A percentile compares a stretch with the other conserved stretches of the same genome.
phyloP scores from a whole-genome alignment of 2,329 filamentous ascomycete genomes.

The Didymella pinodella region DNA sequence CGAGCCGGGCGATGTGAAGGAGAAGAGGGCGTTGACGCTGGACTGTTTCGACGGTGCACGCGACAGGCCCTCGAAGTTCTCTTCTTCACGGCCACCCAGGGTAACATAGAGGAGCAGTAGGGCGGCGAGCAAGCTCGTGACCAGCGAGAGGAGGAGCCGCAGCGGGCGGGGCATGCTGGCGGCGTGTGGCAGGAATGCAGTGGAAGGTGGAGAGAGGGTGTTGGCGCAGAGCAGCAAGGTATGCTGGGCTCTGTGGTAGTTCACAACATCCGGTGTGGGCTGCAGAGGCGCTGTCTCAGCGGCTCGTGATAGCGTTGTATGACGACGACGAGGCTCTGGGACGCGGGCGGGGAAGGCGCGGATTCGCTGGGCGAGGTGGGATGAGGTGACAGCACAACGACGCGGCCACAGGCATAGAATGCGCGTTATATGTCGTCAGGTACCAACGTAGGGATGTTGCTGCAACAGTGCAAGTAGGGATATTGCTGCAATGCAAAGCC shows the following conservation, averaged over 20 bases:
- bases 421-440: background rate
- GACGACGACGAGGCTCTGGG: constrained; percentile 17
- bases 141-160: constrained; percentile 52
- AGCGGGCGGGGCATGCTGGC: constrained; percentile 47
- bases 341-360: constrained; percentile 16
- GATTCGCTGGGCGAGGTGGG: constrained; percentile 7
- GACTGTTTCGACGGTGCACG: constrained; percentile 37
- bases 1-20: constrained; percentile 71
- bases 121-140: constrained; percentile 54
- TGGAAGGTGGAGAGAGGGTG: constrained; percentile 6
- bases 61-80: constrained; percentile 27
- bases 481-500: constrained; percentile 18
- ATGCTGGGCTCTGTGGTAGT: constrained; percentile 27
- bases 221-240: constrained; percentile 32
- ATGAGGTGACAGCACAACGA: constrained; percentile 15
- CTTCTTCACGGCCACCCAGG: constrained; percentile 33
- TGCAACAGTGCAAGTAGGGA: constrained; percentile 1
- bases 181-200: constrained; percentile 12
- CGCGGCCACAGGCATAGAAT: constrained; percentile 4
- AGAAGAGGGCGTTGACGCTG: constrained; percentile 55
- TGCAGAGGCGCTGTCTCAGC: constrained; percentile 12
- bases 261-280: constrained; percentile 21
- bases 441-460: background rate
- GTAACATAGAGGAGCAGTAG: constrained; percentile 55
- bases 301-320: constrained; percentile 21